Percentiles rank a stretch among this genome's conserved stretches.
These are phyloP conservation scores for Wickerhamomyces pijperi DNA, from an alignment of 805 yeast species.

Conservation along the genomic window DNA sequence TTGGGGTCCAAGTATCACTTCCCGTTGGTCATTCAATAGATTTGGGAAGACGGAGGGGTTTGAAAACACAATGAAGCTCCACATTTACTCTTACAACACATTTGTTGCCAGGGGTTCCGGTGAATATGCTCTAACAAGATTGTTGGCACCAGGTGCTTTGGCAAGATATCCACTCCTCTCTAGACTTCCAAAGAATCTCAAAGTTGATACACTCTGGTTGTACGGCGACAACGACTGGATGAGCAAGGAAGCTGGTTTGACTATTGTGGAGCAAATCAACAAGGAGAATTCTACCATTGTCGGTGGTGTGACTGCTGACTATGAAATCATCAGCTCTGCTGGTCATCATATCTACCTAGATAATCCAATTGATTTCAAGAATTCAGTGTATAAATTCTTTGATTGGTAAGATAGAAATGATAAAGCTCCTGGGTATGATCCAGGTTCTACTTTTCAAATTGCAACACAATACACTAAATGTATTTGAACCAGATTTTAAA, in stretches of 20 bases:
- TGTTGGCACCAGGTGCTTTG: constrained; percentile 47
- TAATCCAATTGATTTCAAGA: constrained; percentile 39
- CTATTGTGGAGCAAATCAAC: constrained; percentile 26
- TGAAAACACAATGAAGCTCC: constrained; percentile 30
- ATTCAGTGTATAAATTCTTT: constrained; percentile 23
- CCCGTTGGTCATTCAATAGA: constrained; percentile 45
- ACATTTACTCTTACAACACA: constrained; percentile 39
- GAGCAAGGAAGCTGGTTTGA: constrained; percentile 49
- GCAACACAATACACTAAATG: no score
- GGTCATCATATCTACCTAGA: constrained; percentile 68
- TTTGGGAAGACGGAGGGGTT: constrained; percentile 21
- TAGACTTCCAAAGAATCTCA: constrained; percentile 30
- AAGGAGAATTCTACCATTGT: not conserved
- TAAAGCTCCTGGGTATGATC: no score
- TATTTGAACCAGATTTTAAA: no score
- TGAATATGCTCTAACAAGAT: constrained; percentile 49
- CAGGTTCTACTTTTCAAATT: no score
- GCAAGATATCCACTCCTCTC: constrained; percentile 48
- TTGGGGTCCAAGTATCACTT: constrained; percentile 36
- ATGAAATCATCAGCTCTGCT: constrained; percentile 31
- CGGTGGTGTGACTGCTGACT: constrained; percentile 11
- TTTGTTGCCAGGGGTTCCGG: constrained; percentile 52
- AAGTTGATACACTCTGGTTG: constrained; percentile 32
- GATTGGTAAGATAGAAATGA: constrained; percentile 15
- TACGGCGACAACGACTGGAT: constrained; percentile 69